Evolutionary conservation across 768 basidiomycete genomes (phyloP).

Genomic region (Auricularia sp.): DNA sequence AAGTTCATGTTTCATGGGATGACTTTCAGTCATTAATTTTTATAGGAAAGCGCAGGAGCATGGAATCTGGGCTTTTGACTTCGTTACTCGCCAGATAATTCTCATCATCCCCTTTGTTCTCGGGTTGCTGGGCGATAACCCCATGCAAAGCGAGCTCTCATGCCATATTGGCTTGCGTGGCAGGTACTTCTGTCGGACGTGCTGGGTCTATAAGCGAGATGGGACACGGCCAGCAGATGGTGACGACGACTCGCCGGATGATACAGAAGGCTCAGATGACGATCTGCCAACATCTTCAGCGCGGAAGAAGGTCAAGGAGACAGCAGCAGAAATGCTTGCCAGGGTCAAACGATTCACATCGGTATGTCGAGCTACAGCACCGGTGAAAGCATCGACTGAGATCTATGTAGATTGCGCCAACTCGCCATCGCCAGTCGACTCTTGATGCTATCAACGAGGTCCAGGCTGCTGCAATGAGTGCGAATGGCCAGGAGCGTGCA

Average conservation of each 20-base stretch:
- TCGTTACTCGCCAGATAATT: conserved; percentile 4
- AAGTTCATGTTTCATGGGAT: too few species aligned
- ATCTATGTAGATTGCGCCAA: too few species aligned
- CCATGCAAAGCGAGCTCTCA: conserved; percentile 13
- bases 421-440: too few species aligned
- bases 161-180: conserved; percentile 13
- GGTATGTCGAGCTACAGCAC: too few species aligned
- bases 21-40: too few species aligned
- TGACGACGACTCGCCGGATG: too few species aligned
- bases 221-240: neutral
- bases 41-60: neutral
- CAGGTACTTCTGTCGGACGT: conserved; percentile 15
- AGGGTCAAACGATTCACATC: too few species aligned
- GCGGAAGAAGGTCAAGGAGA: too few species aligned
- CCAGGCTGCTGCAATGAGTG: conserved; percentile 21
- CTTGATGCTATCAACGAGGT: conserved; percentile 18
- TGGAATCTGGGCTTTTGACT: conserved; percentile 34
- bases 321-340: too few species aligned
- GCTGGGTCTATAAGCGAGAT: conserved; percentile 13
- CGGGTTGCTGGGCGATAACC: conserved; percentile 15
- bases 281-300: too few species aligned
- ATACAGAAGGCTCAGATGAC: too few species aligned
- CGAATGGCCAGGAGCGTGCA: conserved; percentile 16
- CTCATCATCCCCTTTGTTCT: conserved; percentile 23
- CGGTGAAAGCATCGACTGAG: too few species aligned